A percentile compares a stretch with the other conserved stretches of the same genome.
Conservation (phyloP, 148 eudicot species). For the Nepenthes mirabilis region DNA sequence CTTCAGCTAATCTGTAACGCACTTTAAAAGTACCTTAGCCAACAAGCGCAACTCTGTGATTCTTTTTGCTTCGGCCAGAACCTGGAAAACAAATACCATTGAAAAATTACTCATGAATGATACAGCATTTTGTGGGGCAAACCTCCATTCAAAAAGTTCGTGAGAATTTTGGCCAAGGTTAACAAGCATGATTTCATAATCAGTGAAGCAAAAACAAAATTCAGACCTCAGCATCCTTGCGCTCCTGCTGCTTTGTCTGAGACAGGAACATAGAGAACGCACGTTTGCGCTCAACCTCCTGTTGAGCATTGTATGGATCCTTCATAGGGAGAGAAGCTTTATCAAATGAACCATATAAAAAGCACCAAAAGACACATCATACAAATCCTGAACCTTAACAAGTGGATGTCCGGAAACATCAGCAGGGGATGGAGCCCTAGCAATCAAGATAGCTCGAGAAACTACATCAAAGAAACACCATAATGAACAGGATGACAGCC, state of each 20-base stretch:
- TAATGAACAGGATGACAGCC: slow-evolving; percentile 4
- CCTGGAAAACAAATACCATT: slow-evolving; percentile 20
- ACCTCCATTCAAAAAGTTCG: neutral
- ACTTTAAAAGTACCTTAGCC: slow-evolving; percentile 43
- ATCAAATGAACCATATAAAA: neutral
- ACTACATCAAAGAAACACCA: slow-evolving; percentile 22
- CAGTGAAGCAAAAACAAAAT: slow-evolving; percentile 6
- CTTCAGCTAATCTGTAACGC: neutral
- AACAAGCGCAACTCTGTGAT: slow-evolving; percentile 57
- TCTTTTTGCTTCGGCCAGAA: slow-evolving; percentile 91
- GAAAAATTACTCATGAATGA: neutral
- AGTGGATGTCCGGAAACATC: slow-evolving; percentile 72
- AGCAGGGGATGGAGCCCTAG: slow-evolving; percentile 77
- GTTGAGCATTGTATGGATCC: slow-evolving; percentile 81
- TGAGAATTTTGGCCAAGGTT: neutral
- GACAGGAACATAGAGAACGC: slow-evolving; percentile 87
- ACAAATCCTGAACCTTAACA: slow-evolving; percentile 39
- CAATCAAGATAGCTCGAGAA: slow-evolving; percentile 50
- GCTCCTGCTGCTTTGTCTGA: slow-evolving; percentile 89
- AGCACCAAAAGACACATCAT: neutral
- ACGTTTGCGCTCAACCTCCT: slow-evolving; percentile 83
- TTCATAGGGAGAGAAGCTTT: slow-evolving; percentile 4
- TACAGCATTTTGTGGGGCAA: neutral
- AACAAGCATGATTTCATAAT: neutral
- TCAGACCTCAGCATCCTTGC: slow-evolving; percentile 87